Evolutionary conservation across 2,329 filamentous ascomycete genomes (phyloP).

Genomic region (Fusarium burgessii): DNA sequence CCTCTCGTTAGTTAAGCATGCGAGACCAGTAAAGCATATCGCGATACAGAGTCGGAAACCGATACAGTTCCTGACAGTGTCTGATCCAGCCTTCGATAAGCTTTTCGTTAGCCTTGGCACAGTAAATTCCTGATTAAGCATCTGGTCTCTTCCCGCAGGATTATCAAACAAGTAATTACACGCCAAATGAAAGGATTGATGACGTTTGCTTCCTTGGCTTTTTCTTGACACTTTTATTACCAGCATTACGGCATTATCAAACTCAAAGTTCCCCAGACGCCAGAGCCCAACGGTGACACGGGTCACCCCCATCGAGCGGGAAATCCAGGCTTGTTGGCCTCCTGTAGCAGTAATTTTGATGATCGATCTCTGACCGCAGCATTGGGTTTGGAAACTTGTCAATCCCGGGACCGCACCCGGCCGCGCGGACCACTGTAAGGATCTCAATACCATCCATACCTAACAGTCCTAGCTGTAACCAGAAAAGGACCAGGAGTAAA

Average conservation of each 20-base stretch:
- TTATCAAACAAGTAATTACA: slow-evolving; percentile 5
- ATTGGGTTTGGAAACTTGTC: slow-evolving; percentile 23
- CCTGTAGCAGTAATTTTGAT: slow-evolving; percentile 14
- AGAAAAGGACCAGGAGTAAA: slow-evolving; percentile 14
- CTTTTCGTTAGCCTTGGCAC: slow-evolving; percentile 17
- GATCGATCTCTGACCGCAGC: slow-evolving; percentile 21
- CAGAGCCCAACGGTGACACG: not conserved
- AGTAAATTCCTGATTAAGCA: not conserved
- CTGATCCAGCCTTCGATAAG: slow-evolving; percentile 20
- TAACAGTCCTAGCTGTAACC: not conserved
- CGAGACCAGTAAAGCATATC: slow-evolving; percentile 1
- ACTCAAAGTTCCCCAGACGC: slow-evolving; percentile 7
- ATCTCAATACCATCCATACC: not conserved
- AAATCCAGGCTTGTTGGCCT: slow-evolving; percentile 2
- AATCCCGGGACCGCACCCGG: slow-evolving; percentile 20
- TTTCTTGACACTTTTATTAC: slow-evolving; percentile 5
- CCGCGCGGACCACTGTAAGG: slow-evolving; percentile 23
- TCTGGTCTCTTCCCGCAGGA: slow-evolving; percentile 2
- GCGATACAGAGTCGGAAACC: not conserved
- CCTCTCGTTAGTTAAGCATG: not conserved
- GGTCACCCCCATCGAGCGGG: slow-evolving; percentile 1
- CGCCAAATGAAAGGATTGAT: slow-evolving; percentile 8
- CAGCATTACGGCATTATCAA: slow-evolving; percentile 31
- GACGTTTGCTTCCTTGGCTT: slow-evolving; percentile 15
- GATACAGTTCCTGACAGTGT: not conserved